A percentile compares a stretch with the other conserved stretches of the same genome.
phyloP scores from a whole-genome alignment of 805 yeast genomes.

The Starmerella tilneyi region DNA sequence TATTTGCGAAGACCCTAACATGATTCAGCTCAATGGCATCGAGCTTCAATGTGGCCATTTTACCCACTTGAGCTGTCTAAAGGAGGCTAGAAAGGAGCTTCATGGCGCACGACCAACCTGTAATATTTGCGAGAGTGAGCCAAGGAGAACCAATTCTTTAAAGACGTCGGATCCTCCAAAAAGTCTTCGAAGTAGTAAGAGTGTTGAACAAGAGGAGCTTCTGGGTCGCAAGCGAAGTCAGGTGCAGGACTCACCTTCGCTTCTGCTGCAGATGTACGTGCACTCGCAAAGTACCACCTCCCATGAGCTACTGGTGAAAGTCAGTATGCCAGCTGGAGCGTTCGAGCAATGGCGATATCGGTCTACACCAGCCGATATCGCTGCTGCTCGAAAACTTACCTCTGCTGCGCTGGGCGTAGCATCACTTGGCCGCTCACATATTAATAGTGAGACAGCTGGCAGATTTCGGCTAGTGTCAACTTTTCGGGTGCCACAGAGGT shows the following conservation, averaged over 20 bases:
- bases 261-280: neutral
- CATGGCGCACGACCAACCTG: conserved; percentile 8
- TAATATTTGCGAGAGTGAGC: conserved; percentile 11
- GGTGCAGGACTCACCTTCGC: neutral
- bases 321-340: neutral
- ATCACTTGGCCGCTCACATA: neutral
- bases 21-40: conserved; percentile 6
- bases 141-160: neutral
- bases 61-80: conserved; percentile 12
- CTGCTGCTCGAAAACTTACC: neutral
- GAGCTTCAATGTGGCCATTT: conserved; percentile 15
- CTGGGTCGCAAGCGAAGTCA: neutral
- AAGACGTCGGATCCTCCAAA: neutral
- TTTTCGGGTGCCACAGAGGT: neutral
- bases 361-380: neutral
- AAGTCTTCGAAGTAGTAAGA: neutral
- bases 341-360: neutral
- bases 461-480: neutral
- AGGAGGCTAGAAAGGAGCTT: neutral
- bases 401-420: conserved; percentile 1
- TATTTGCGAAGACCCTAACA: conserved; percentile 6
- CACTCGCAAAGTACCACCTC: neutral
- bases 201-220: neutral
- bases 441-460: neutral
- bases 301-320: conserved; percentile 7